Evolutionary conservation across 371 early-diverging fungal genomes (phyloP), one percentile per base, ranked within the genome.

Genomic region (Mortierella sp.): DNA sequence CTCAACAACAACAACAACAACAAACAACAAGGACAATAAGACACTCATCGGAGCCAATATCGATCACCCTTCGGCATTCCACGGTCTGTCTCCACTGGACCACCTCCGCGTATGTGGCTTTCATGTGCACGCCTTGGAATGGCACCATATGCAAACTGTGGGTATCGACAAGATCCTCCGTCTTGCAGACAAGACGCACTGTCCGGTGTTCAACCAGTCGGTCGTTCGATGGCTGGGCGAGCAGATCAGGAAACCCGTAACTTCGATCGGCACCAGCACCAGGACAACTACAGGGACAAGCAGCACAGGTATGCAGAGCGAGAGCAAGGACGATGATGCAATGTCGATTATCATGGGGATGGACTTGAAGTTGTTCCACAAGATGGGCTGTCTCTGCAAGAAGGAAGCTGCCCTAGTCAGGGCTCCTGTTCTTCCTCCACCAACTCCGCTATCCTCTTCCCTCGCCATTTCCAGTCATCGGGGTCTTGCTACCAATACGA

Each of bases 71-170:
- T 68, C 68, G 24, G 24, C 68, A 8, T 68, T 68, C 68, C 11
- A 68, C 24, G 68, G 68, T 3, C 68, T 68, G 2, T 68, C 68
- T 10, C 68, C 68, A 11, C 68, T 68, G 24, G 68, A 68, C 68
- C 68, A 68, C 24, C 68, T 68, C 24, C 68, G 68, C 3, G 68
- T 68, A 24, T 68, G 68, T 68, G 68, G 68, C 4, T 41, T 68
- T 6, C 75, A 75, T 49, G 68, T 75, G 75, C 75, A 75, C 35
- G 75, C 75, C 14, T 41, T 75, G 11, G 75, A 75, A 44, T 75
- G 75, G 75, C 68, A 65, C n/a, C 44, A 48, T 32, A 51, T 75
- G 41, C 75, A 75, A 51, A 41, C 49, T 0, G 41, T 75, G 1
- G 27, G 48, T 0, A 4, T 68, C 1, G 49, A 44, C 0, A 24